These are phyloP conservation scores for Penicillium griseofulvum DNA, from an alignment of 2,329 filamentous ascomycete species.

Conservation along the genomic window DNA sequence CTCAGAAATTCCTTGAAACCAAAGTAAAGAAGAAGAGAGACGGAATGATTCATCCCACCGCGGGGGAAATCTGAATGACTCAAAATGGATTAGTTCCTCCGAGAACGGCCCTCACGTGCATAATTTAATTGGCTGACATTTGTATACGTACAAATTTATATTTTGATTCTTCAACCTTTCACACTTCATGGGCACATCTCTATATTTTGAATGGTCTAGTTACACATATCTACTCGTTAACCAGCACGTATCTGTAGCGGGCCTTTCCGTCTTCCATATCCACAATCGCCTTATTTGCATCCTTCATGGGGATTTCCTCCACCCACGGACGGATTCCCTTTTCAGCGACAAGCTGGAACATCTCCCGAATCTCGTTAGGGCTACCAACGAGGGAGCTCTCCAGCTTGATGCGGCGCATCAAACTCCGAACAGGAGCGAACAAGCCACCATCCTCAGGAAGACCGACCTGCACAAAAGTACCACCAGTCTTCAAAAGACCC, in stretches of 20 bases:
- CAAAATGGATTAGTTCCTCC: constrained; percentile 25
- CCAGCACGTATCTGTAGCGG: constrained; percentile 48
- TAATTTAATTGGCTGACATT: constrained; percentile 1
- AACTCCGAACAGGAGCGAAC: constrained; percentile 53
- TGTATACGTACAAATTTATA: neutral
- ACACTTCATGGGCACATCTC: neutral
- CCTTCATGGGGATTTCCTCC: constrained; percentile 42
- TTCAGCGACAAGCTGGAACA: constrained; percentile 44
- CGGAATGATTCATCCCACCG: constrained; percentile 20
- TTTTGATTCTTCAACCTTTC: neutral
- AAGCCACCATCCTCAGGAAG: constrained; percentile 59
- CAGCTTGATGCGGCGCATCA: constrained; percentile 57
- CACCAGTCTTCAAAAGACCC: constrained; percentile 56
- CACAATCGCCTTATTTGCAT: constrained; percentile 45
- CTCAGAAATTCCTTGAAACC: constrained; percentile 3
- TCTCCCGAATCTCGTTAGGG: constrained; percentile 43
- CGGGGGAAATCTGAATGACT: constrained; percentile 15
- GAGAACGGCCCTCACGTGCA: constrained; percentile 31
- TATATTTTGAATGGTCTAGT: neutral
- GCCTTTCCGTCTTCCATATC: constrained; percentile 48
- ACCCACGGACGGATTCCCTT: constrained; percentile 45
- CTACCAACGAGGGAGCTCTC: constrained; percentile 48
- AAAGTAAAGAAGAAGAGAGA: neutral
- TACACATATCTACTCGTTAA: constrained; percentile 34
- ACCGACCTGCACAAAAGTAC: constrained; percentile 64